These are phyloP conservation scores for Citrullus amarus DNA, from an alignment of 306 rosid species.

Conservation along the genomic window DNA sequence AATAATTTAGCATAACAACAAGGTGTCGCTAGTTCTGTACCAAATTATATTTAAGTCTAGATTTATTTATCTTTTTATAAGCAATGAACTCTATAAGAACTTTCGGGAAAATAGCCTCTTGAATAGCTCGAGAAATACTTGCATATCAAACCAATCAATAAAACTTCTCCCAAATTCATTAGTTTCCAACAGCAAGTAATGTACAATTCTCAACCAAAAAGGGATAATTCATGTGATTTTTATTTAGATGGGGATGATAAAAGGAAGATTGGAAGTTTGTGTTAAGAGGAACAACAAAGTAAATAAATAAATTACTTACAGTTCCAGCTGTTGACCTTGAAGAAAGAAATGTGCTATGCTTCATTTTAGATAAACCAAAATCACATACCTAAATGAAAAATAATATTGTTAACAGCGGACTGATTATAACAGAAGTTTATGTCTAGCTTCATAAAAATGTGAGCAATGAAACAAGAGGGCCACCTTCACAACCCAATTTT, in stretches of 20 bases:
- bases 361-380: constrained; percentile 89
- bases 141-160: not conserved
- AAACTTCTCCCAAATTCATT: not conserved
- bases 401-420: constrained; percentile 3
- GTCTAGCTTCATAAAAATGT: not conserved
- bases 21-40: not conserved
- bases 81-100: not conserved
- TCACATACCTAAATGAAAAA: constrained; percentile 64
- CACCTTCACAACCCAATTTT: constrained; percentile 86
- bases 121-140: not conserved
- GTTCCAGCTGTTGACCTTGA: constrained; percentile 98
- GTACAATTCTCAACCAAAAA: not conserved
- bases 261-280: not conserved
- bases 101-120: not conserved
- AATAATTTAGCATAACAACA: not conserved
- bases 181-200: not conserved
- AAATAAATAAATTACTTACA: constrained; percentile 34
- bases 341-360: constrained; percentile 91
- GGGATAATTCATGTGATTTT: not conserved
- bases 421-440: constrained; percentile 17
- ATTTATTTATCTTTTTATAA: not conserved
- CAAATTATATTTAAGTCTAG: not conserved
- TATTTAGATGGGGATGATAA: not conserved
- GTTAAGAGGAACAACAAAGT: not conserved
- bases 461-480: constrained; percentile 1